Conservation (phyloP, 108 stramenopile genomes). For the Tribonema minus region DNA sequence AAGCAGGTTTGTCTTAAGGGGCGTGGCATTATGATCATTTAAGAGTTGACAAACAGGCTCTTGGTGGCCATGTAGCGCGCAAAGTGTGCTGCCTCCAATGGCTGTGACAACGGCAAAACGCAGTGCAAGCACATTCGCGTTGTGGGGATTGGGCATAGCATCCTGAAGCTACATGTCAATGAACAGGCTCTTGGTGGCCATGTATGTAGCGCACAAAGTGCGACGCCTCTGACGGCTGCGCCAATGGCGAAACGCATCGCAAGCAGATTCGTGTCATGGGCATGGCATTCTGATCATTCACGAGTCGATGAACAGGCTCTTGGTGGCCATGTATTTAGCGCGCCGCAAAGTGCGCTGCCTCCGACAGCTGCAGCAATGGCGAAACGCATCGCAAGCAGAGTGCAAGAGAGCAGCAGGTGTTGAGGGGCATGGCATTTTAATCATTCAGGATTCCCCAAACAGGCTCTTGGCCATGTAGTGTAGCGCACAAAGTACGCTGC, state of each 20-base stretch:
- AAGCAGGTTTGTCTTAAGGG: background rate
- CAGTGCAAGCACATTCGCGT: background rate
- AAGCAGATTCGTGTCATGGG: background rate
- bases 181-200: constrained; percentile 38
- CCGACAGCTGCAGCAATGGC: background rate
- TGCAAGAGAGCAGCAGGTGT: too few relatives aligned
- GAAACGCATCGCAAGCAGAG: background rate
- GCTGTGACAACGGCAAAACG: background rate
- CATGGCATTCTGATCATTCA: too few relatives aligned
- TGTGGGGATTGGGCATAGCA: too few relatives aligned
- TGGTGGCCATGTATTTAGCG: constrained; percentile 51
- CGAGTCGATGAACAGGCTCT: constrained; percentile 54
- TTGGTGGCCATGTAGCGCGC: constrained; percentile 52
- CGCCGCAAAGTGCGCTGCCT: constrained; percentile 41
- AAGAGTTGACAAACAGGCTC: constrained; percentile 54
- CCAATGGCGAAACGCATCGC: background rate
- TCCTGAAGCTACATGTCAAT: too few relatives aligned
- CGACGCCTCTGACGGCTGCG: constrained; percentile 1
- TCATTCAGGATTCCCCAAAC: too few relatives aligned
- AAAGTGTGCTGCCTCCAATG: constrained; percentile 24
- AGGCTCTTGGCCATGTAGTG: too few relatives aligned
- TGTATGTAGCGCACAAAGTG: constrained; percentile 55
- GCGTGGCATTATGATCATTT: too few relatives aligned
- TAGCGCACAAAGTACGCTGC: too few relatives aligned
- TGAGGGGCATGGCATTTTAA: too few relatives aligned